Percentiles rank a stretch among this genome's conserved stretches.
phyloP scores from a whole-genome alignment of 2,329 filamentous ascomycete species.

The Phaeosphaeriaceae sp. region DNA sequence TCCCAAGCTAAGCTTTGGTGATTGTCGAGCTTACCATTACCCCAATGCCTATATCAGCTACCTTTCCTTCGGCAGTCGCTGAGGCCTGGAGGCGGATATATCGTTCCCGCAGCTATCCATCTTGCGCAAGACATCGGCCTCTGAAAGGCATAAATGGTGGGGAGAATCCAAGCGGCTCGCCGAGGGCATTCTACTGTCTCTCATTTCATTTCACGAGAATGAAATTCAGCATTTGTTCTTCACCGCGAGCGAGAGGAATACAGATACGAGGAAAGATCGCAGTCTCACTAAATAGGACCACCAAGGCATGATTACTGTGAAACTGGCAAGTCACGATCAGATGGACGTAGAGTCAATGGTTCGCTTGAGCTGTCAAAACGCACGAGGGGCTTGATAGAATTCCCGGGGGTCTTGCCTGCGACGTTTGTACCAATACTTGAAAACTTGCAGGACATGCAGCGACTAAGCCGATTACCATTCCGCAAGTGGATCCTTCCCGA shows the following conservation, averaged over 20 bases:
- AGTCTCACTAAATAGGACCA: too few relatives aligned
- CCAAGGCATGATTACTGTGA: too few relatives aligned
- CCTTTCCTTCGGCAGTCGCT: slow-evolving; percentile 21
- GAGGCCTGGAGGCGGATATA: slow-evolving; percentile 28
- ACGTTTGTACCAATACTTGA: slow-evolving; percentile 40
- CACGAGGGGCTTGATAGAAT: slow-evolving; percentile 37
- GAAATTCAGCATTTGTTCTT: too few relatives aligned
- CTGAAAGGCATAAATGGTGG: slow-evolving; percentile 39
- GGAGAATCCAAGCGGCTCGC: slow-evolving; percentile 32
- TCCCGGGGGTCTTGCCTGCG: slow-evolving; percentile 33
- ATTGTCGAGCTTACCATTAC: slow-evolving; percentile 30
- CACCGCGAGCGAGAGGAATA: too few relatives aligned
- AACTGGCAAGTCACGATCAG: too few relatives aligned
- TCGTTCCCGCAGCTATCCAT: slow-evolving; percentile 24
- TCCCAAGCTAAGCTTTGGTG: slow-evolving; percentile 19
- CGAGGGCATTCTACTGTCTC: slow-evolving; percentile 36
- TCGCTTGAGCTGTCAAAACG: too few relatives aligned
- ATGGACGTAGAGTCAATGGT: too few relatives aligned
- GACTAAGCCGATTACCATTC: slow-evolving; percentile 32
- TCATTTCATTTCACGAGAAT: too few relatives aligned
- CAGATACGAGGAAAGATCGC: too few relatives aligned
- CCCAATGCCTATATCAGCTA: slow-evolving; percentile 21
- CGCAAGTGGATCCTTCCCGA: slow-evolving; percentile 35
- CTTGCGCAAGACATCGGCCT: slow-evolving; percentile 10
- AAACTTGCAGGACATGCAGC: slow-evolving; percentile 33